Conservation (phyloP, 148 eudicot species). For the Hydrangea macrophylla region DNA sequence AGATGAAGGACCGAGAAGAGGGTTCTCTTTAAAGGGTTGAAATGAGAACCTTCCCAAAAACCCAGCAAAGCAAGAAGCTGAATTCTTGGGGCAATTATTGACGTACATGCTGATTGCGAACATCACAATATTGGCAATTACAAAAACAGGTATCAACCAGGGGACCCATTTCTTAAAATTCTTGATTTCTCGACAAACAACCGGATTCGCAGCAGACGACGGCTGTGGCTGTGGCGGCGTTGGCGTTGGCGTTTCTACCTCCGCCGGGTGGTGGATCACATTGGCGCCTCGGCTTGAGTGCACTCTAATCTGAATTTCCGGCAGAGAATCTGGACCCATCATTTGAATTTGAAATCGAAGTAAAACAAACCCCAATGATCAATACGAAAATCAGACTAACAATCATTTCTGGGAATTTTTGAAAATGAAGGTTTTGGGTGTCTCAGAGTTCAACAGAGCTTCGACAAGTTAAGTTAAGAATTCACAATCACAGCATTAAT, state of each 20-base stretch:
- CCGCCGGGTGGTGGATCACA: constrained; percentile 33
- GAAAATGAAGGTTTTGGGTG: too few species aligned
- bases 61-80: constrained; percentile 47
- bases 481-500: too few species aligned
- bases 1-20: constrained; percentile 89
- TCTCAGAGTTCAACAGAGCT: too few species aligned
- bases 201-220: constrained; percentile 13
- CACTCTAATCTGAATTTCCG: constrained; percentile 9
- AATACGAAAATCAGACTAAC: too few species aligned
- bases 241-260: constrained; percentile 18
- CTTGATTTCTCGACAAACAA: constrained; percentile 30
- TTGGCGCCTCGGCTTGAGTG: constrained; percentile 26
- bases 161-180: constrained; percentile 53
- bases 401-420: too few species aligned
- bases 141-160: constrained; percentile 63
- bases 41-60: constrained; percentile 71
- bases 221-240: constrained; percentile 5
- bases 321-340: constrained; percentile 1
- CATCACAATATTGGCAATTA: constrained; percentile 51
- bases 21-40: constrained; percentile 82
- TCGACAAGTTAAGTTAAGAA: too few species aligned
- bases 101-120: constrained; percentile 70
- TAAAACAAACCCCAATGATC: background rate
- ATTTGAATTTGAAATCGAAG: background rate
- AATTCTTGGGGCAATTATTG: constrained; percentile 67